Base-by-base conservation (phyloP, 2,329 filamentous ascomycete genomes). In the Eutypella sp. region DNA sequence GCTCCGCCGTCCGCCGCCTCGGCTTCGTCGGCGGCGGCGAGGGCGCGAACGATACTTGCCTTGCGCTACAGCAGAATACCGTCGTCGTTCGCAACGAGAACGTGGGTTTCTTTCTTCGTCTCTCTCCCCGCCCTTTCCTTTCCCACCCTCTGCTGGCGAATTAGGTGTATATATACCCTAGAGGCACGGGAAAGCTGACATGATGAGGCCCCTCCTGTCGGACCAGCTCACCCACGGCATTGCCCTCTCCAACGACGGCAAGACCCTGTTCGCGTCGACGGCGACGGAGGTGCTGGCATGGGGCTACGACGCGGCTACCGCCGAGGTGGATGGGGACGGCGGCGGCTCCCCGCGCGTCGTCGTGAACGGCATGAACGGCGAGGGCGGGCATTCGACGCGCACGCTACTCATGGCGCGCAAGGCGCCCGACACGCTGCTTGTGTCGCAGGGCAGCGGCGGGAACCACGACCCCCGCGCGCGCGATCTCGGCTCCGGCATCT, bases 361-460 rank as follows among this genome's bases (percentile, higher is more conserved):
- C 5, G 67, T 90, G 41, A 69, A 68, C 33, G 79, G 79, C 53
- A 86, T 89, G 82, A 71, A 56, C 55, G 75, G 74, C 45, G 63
- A 68, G n/a, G n/a, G n/a, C 3, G 83, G 81, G 44, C 82, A 88
- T 54, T 76, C 71, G 5, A 84, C 83, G 0, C 74, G 86, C 22
- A 89, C 85, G 0, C 67, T 90, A 2, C 70, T 87, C 37, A 67
- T 87, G 22, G 81, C 84, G 0, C 60, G 68, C 18, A 71, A 72
- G 25, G 63, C 69, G 9, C 73, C 78, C 0, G 76, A 74, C n/a
- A 69, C 77, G 51, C 69, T 90, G 3, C 64, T 89, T 39, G 75
- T 89, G 31, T 85, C 79, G 29, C 76, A 82, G 48, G 85, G 85
- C 39, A 84, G 79, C 57, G 68, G 71, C 24, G 67, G 69, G 25